Evolutionary conservation across 176 grass and related monocot species (phyloP), one percentile per base, ranked within the genome.

Genomic region (Urochloa ruziziensis): DNA sequence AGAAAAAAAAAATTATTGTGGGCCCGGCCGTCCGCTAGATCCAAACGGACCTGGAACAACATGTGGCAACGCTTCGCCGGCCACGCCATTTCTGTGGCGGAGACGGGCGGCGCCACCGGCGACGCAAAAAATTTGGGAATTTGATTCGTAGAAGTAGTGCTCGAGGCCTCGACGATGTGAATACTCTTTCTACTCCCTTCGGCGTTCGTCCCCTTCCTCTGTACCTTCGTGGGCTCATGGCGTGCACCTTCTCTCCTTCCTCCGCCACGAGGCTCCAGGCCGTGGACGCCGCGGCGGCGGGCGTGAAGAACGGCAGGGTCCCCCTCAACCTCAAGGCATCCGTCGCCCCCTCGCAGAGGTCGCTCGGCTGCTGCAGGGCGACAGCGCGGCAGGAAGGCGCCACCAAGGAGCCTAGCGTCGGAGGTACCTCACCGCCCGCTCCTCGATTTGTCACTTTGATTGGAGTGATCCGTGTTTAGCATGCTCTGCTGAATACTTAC

Each of bases 211-310:
- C 4, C 30, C 10, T 37, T 54, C 59, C 46, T 25, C 32, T 24
- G 7, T 11, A 30, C 37, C 58, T 23, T 62, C 28, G 28, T 49
- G 19, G 18, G n/a, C n/a, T n/a, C 75, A 99, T 99, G 96, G 96
- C 96, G 58, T 78, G 84, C 89, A 95, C 85, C 71, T 79, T 96
- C 73, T 68, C 93, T 15, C 80, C 93, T 82, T 83, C 87, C 77
- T 92, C 95, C 40, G 73, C 96, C 27, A 65, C 86, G 48, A 90
- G 90, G 91, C 80, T 94, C 64, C 96, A 94, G 52, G 80, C 88
- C 68, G 24, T 80, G 56, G 89, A 88, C 78, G 53, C 73, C 24
- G 80, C 80, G 54, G 64, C 74, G 70, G 64, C 75, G 34, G 74
- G 79, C 53, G 25, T 84, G 69, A 98, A 71, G 84, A 91, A 10